These are phyloP conservation scores for Pogostemon cablin DNA, from an alignment of 257 asterid species.

Conservation along the genomic window DNA sequence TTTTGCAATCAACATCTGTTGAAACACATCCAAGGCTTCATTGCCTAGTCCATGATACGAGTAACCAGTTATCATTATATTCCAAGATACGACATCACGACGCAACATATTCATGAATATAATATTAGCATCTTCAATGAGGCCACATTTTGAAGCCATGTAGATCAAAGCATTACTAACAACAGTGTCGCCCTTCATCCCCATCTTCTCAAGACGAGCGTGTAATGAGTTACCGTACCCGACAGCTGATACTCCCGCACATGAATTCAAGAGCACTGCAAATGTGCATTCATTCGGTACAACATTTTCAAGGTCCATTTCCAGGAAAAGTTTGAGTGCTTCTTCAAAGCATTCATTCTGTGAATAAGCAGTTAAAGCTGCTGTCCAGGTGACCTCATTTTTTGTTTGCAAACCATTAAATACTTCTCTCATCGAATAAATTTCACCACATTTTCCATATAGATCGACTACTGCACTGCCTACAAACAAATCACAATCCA, in stretches of 20 bases:
- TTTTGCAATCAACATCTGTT: constrained; percentile 55
- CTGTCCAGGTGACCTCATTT: constrained; percentile 79
- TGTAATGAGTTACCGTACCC: constrained; percentile 74
- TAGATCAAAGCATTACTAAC: constrained; percentile 71
- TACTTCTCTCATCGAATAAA: constrained; percentile 43
- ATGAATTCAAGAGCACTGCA: constrained; percentile 67
- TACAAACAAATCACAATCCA: constrained; percentile 53
- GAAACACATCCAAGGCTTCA: constrained; percentile 61
- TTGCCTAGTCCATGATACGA: constrained; percentile 77
- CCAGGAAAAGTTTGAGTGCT: constrained; percentile 56
- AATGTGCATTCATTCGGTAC: constrained; percentile 79
- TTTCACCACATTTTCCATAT: constrained; percentile 83
- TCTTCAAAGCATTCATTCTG: constrained; percentile 81
- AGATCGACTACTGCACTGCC: constrained; percentile 69
- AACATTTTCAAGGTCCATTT: constrained; percentile 56
- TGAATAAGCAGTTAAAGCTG: constrained; percentile 66
- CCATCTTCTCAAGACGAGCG: constrained; percentile 59
- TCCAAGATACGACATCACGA: constrained; percentile 73
- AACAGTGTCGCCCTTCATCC: constrained; percentile 47
- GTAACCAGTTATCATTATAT: constrained; percentile 70
- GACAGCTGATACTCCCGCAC: constrained; percentile 72
- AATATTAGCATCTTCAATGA: constrained; percentile 53
- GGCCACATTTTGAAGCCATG: constrained; percentile 74
- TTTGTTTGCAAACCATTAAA: constrained; percentile 46
- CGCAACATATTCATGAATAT: constrained; percentile 48